Percentiles rank a stretch among this genome's conserved stretches.
Conservation (phyloP, 495 filamentous ascomycete species). For the Penicillium verhagenii region DNA sequence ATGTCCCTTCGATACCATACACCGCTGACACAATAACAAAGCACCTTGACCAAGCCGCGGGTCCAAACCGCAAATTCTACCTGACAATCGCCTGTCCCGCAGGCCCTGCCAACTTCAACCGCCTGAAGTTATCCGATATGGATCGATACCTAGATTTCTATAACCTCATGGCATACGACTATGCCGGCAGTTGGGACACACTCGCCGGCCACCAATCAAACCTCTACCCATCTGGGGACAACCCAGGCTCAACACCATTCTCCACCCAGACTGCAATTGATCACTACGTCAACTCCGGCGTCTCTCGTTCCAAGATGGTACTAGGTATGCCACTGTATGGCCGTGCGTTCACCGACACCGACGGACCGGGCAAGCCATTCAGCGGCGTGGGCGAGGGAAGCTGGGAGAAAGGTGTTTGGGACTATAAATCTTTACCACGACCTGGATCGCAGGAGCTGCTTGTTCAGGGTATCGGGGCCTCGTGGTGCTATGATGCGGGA, state of each 20-base stretch:
- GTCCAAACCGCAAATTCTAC: conserved; percentile 57
- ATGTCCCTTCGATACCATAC: not conserved
- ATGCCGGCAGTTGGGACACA: conserved; percentile 72
- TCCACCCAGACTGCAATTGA: conserved; percentile 43
- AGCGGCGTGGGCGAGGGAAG: conserved; percentile 64
- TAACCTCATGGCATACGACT: conserved; percentile 81
- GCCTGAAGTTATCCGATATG: conserved; percentile 67
- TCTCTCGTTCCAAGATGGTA: conserved; percentile 70
- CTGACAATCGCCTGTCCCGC: conserved; percentile 73
- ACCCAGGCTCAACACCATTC: conserved; percentile 59
- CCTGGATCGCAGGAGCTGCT: conserved; percentile 39
- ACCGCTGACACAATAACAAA: conserved; percentile 16
- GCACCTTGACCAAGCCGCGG: conserved; percentile 63
- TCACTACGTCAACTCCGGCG: conserved; percentile 63
- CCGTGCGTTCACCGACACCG: conserved; percentile 72
- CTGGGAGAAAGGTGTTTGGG: conserved; percentile 81
- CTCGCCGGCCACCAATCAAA: conserved; percentile 81
- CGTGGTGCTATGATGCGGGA: conserved; percentile 67
- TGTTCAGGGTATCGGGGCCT: conserved; percentile 50
- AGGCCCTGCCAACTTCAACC: conserved; percentile 62
- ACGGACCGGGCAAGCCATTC: conserved; percentile 69
- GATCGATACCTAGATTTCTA: conserved; percentile 77
- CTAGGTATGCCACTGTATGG: conserved; percentile 90
- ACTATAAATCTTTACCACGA: conserved; percentile 66
- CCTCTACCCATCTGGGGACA: conserved; percentile 54